Evolutionary conservation across 345 rosid genomes (phyloP).

Genomic region (Alliaria petiolata): DNA sequence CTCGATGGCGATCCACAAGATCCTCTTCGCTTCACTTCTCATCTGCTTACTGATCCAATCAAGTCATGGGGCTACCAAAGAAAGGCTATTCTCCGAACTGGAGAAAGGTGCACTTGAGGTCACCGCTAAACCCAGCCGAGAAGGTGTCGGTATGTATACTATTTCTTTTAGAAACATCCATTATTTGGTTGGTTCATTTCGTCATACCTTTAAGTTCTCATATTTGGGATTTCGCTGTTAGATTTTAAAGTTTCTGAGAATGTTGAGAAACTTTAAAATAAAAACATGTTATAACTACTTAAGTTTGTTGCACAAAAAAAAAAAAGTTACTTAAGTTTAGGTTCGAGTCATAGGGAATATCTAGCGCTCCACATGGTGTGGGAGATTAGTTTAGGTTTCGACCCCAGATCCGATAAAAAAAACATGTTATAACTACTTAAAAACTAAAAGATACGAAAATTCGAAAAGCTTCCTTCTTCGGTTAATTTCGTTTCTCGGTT

Average conservation of each 20-base stretch:
- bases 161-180: neutral
- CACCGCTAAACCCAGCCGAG: slow-evolving; percentile 35
- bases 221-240: neutral
- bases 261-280: no score
- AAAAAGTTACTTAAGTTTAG: no score
- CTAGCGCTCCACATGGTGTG: no score
- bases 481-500: no score
- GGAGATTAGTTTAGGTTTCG: no score
- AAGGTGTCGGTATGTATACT: slow-evolving; percentile 38
- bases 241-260: no score
- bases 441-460: neutral
- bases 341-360: no score
- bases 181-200: neutral
- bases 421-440: neutral
- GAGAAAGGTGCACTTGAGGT: slow-evolving; percentile 34
- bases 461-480: no score
- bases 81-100: slow-evolving; percentile 43
- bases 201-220: neutral
- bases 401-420: neutral
- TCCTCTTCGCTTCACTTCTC: slow-evolving; percentile 32
- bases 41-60: slow-evolving; percentile 22
- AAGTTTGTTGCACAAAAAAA: no score
- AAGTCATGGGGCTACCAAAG: slow-evolving; percentile 7
- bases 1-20: slow-evolving; percentile 33
- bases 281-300: no score